These are phyloP conservation scores for Zychaea mexicana DNA, from an alignment of 371 early-diverging fungal genomes.

Conservation along the genomic window DNA sequence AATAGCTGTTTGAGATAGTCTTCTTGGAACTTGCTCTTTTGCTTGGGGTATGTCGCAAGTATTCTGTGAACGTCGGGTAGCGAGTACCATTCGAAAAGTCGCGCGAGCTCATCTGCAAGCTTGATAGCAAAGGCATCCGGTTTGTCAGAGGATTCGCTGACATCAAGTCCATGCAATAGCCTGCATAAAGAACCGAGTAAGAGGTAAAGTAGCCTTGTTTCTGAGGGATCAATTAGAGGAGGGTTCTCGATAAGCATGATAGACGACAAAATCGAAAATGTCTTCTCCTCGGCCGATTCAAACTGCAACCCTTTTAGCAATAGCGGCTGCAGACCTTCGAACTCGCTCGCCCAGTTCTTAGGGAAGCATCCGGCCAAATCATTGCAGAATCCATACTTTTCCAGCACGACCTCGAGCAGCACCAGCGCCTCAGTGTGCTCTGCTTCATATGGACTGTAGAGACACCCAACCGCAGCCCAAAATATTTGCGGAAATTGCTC, in stretches of 20 bases:
- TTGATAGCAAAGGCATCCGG: slow-evolving; percentile 26
- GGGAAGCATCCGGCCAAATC: slow-evolving; percentile 61
- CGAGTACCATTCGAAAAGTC: slow-evolving; percentile 55
- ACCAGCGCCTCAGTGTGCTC: slow-evolving; percentile 73
- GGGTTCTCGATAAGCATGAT: slow-evolving; percentile 59
- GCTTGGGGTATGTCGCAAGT: slow-evolving; percentile 62
- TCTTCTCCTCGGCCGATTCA: slow-evolving; percentile 59
- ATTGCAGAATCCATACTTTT: slow-evolving; percentile 36
- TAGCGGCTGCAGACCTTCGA: slow-evolving; percentile 76
- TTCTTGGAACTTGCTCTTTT: slow-evolving; percentile 68
- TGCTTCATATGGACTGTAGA: slow-evolving; percentile 78
- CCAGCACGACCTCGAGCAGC: slow-evolving; percentile 65
- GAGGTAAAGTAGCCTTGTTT: slow-evolving; percentile 63
- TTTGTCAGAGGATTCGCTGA: slow-evolving; percentile 9
- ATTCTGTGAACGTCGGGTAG: slow-evolving; percentile 56
- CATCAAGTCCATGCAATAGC: slow-evolving; percentile 67
- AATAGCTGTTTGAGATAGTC: slow-evolving; percentile 75
- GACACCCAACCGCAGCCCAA: slow-evolving; percentile 79
- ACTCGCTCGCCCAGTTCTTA: slow-evolving; percentile 75
- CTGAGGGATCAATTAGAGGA: slow-evolving; percentile 68
- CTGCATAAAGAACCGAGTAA: slow-evolving; percentile 72
- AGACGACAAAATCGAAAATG: slow-evolving; percentile 29
- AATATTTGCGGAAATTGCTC: slow-evolving; percentile 78
- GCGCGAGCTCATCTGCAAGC: slow-evolving; percentile 51
- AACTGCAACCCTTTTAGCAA: slow-evolving; percentile 77